Conservation (phyloP, 495 filamentous ascomycete species). For the Neurospora pannonica region DNA sequence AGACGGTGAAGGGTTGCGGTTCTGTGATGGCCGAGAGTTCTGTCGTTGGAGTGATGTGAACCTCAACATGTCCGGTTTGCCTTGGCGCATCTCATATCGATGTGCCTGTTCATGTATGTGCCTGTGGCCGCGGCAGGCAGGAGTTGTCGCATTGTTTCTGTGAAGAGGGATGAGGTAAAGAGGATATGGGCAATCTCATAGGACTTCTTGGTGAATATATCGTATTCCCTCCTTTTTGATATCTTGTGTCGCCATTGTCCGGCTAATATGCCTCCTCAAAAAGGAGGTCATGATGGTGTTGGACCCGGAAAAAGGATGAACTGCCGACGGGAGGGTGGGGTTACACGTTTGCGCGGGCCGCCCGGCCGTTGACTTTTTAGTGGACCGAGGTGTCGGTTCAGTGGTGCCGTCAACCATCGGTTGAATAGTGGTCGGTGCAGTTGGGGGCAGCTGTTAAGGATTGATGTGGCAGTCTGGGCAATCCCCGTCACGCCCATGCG, state of each 20-base stretch:
- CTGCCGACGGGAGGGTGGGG: neutral
- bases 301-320: neutral
- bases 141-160: neutral
- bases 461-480: neutral
- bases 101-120: neutral
- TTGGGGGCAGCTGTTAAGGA: neutral
- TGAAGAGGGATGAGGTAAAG: neutral
- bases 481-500: neutral
- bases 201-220: neutral
- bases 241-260: neutral
- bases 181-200: neutral
- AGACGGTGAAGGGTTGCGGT: neutral
- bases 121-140: neutral
- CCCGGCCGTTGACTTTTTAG: neutral
- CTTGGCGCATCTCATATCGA: neutral
- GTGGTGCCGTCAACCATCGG: no score
- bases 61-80: neutral
- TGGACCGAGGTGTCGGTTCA: neutral
- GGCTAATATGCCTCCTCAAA: neutral
- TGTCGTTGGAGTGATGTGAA: neutral
- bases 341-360: neutral
- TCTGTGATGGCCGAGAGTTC: neutral
- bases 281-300: neutral
- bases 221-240: neutral
- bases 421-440: neutral